Evolutionary conservation across 345 rosid species (phyloP), one percentile per base, ranked within the genome.

Genomic region (Murraya paniculata): DNA sequence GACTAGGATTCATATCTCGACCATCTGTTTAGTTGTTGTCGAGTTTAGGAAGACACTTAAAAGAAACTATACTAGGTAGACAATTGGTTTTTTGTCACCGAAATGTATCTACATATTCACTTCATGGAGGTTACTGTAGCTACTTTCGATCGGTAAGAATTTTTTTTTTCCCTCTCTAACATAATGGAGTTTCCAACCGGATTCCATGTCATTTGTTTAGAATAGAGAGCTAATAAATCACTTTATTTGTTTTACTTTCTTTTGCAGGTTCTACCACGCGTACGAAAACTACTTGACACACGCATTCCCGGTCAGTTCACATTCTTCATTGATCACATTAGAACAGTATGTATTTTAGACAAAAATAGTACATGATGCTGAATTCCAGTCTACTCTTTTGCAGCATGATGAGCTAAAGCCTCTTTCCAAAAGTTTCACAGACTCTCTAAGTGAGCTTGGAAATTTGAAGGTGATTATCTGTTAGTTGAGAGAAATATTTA

Each of bases 351-450:
- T 45, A 9, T 53, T 16, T 80, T 30, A 35, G 10, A 11, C n/a
- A n/a, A n/a, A n/a, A n/a, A n/a, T 65, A 35, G 59, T 30, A 19
- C 45, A 21, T 31, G 77, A 48, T 71, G 18, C 24, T 81, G 67
- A 71, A 36, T 71, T 71, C 57, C 39, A 19, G 71, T 82, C 7
- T 59, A 27, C 84, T 76, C 57, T 80, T 14, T 81, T 72, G 67
- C 90, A 95, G 99, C 99, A 92, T 84, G 98, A 95, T 88, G 99
- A 93, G 90, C 86, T 93, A 36, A 93, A 90, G 87, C 98, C 99
- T 77, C 90, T 95, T 75, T 89, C 89, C 41, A 91, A 89, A 83
- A 86, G 88, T 83, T 92, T 87, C 88, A 95, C 99, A 0, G 91
- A 95, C 90, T 95, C 99, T 6, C 97, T 95, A 57, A 88, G 94